A percentile compares a stretch with the other conserved stretches of the same genome.
These are phyloP conservation scores for Lipomyces yamadae DNA, from an alignment of 805 yeast genomes.

Conservation along the genomic window DNA sequence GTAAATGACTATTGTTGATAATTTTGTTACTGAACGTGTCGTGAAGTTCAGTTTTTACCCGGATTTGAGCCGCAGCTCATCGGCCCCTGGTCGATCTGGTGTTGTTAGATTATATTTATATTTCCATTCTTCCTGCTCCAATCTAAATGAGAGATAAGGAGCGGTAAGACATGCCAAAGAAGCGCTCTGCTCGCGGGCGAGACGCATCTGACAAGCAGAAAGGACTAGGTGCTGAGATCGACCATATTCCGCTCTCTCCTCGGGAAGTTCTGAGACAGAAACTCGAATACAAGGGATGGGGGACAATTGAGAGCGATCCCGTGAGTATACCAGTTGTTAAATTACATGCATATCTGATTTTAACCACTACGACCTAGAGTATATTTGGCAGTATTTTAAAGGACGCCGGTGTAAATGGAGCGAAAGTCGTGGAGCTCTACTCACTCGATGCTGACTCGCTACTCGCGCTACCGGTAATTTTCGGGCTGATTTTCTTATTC, in stretches of 20 bases:
- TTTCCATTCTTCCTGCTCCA: neutral
- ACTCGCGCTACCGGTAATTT: neutral
- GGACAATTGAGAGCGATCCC: constrained; percentile 35
- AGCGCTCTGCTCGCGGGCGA: neutral
- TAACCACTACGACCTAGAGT: constrained; percentile 5
- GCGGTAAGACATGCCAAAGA: neutral
- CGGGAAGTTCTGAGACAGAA: constrained; percentile 15
- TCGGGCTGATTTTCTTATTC: constrained; percentile 31
- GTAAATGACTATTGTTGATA: neutral
- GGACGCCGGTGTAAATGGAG: constrained; percentile 28
- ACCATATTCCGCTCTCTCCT: constrained; percentile 17
- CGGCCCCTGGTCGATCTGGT: no score
- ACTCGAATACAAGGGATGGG: constrained; percentile 22
- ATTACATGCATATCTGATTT: neutral
- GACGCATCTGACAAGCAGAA: neutral
- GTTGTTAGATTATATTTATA: neutral
- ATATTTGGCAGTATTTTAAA: constrained; percentile 22
- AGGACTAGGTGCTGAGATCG: neutral
- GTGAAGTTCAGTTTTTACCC: no score
- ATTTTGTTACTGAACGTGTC: neutral
- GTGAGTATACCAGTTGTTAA: constrained; percentile 2
- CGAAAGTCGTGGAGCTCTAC: constrained; percentile 25
- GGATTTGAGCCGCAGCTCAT: no score
- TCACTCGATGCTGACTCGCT: constrained; percentile 23
- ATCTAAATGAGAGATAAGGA: neutral